phyloP scores from a whole-genome alignment of 2,329 filamentous ascomycete species.

The Xylaria digitata region DNA sequence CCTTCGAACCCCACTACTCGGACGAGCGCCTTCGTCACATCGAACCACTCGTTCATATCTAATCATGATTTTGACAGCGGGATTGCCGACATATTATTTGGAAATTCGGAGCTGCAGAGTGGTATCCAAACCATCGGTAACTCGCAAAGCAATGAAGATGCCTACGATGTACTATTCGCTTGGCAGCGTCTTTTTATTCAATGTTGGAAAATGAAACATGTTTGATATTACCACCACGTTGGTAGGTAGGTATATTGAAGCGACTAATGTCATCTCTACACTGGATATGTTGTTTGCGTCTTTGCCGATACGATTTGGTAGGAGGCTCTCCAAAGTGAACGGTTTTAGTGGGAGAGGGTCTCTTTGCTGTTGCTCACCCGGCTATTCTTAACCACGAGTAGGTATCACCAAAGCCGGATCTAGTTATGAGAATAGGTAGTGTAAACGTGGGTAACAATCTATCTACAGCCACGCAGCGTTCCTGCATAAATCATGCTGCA shows the following conservation, averaged over 20 bases:
- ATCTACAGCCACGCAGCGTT: conserved; percentile 46
- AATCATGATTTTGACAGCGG: conserved; percentile 25
- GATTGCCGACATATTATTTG: conserved; percentile 34
- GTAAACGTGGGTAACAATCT: conserved; percentile 31
- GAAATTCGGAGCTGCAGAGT: conserved; percentile 17
- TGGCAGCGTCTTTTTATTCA: conserved; percentile 22
- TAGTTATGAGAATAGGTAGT: conserved; percentile 13
- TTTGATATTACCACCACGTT: background rate
- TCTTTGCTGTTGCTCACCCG: conserved; percentile 9
- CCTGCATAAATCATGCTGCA: conserved; percentile 49
- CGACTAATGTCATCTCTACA: background rate
- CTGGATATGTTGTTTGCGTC: background rate
- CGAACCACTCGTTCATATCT: conserved; percentile 30
- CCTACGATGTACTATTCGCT: conserved; percentile 1
- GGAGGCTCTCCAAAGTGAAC: background rate
- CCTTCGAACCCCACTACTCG: conserved; percentile 22
- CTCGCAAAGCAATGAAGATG: background rate
- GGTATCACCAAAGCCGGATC: conserved; percentile 10
- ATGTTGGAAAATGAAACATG: background rate
- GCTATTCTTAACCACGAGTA: conserved; percentile 8
- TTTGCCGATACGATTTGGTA: background rate
- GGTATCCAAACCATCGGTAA: conserved; percentile 36
- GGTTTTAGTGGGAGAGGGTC: background rate
- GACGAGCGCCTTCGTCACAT: conserved; percentile 18
- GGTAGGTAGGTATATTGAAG: background rate